Conservation (phyloP, 192 early-diverging fungal species). For the Pilobolus umbonatus region DNA sequence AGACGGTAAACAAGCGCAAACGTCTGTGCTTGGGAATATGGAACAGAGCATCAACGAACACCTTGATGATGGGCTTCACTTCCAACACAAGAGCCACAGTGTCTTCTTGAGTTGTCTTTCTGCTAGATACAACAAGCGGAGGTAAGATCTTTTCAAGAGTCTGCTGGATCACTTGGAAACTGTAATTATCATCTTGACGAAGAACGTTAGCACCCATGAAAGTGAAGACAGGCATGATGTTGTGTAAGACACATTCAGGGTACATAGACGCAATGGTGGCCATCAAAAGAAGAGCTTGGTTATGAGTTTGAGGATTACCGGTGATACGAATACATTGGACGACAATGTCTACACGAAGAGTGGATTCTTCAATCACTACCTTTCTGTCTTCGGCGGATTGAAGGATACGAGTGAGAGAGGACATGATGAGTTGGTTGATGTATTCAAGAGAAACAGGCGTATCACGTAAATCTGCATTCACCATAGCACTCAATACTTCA, state of each 20-base stretch:
- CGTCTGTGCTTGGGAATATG: constrained; percentile 94
- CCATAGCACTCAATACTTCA: constrained; percentile 60
- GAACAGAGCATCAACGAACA: constrained; percentile 87
- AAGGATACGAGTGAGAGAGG: constrained; percentile 54
- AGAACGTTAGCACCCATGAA: constrained; percentile 96
- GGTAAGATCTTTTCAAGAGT: constrained; percentile 86
- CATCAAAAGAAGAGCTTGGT: constrained; percentile 81
- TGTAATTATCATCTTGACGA: constrained; percentile 95
- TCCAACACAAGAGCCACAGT: constrained; percentile 35
- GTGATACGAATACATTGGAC: constrained; percentile 86
- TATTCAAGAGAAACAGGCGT: constrained; percentile 71
- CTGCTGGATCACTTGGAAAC: constrained; percentile 90
- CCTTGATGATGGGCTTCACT: constrained; percentile 74
- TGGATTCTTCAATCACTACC: constrained; percentile 52
- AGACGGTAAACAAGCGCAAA: constrained; percentile 76
- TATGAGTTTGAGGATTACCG: constrained; percentile 93
- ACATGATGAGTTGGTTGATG: constrained; percentile 80
- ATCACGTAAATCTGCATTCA: constrained; percentile 44
- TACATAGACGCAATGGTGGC: constrained; percentile 76
- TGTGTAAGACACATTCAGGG: constrained; percentile 81
- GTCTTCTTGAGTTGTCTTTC: constrained; percentile 26
- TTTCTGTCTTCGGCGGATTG: constrained; percentile 34
- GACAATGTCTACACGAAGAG: constrained; percentile 78
- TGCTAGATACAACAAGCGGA: constrained; percentile 58
- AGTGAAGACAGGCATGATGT: constrained; percentile 96